These are phyloP conservation scores for Vigna radiata DNA, from an alignment of 306 rosid genomes.

Conservation along the genomic window DNA sequence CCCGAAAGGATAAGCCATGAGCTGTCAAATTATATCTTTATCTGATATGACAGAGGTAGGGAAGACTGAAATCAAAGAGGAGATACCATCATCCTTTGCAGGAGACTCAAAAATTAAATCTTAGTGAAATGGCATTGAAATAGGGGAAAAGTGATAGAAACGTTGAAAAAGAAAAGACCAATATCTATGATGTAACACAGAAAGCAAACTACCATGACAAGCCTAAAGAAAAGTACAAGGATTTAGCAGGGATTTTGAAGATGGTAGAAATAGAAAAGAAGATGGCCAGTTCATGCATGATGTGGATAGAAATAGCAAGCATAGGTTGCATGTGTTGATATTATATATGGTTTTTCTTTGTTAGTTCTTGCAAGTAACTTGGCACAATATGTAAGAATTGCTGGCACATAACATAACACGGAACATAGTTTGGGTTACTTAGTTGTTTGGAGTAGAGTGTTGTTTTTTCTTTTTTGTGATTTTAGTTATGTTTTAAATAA, in stretches of 20 bases:
- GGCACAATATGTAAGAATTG: not conserved
- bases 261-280: too few relatives aligned
- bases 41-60: slow-evolving; percentile 40
- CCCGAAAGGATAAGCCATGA: slow-evolving; percentile 29
- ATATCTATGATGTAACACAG: too few relatives aligned
- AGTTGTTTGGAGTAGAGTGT: not conserved
- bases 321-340: not conserved
- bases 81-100: slow-evolving; percentile 41
- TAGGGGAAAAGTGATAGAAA: too few relatives aligned
- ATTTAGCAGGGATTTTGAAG: too few relatives aligned
- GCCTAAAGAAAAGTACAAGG: too few relatives aligned
- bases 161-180: too few relatives aligned
- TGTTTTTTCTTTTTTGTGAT: too few relatives aligned
- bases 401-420: not conserved
- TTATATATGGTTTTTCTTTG: not conserved
- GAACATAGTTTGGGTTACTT: not conserved
- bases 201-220: too few relatives aligned
- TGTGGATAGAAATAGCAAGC: not conserved
- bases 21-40: slow-evolving; percentile 28
- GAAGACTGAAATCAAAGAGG: slow-evolving; percentile 39
- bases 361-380: not conserved
- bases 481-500: too few relatives aligned
- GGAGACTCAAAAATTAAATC: slow-evolving; percentile 40
- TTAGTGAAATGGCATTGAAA: too few relatives aligned
- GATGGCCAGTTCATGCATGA: too few relatives aligned